Percentiles rank a stretch among this genome's conserved stretches.
Evolutionary conservation across 2,329 filamentous ascomycete genomes (phyloP).

Genomic region (Pseudonectria buxi): DNA sequence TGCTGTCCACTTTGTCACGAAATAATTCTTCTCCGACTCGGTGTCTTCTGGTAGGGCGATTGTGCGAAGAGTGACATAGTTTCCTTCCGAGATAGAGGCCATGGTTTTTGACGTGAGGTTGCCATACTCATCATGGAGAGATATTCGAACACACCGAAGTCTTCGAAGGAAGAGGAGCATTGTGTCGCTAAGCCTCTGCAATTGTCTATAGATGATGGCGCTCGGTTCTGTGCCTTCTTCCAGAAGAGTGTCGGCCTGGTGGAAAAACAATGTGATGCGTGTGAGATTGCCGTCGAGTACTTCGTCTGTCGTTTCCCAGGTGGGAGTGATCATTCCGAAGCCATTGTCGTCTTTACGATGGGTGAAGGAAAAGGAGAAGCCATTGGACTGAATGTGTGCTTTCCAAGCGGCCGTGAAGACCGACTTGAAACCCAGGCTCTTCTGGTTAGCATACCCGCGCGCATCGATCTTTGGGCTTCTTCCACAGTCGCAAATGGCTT

Average conservation of each 20-base stretch:
- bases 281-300: conserved; percentile 17
- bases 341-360: conserved; percentile 35
- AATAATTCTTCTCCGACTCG: conserved; percentile 12
- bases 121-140: conserved; percentile 19
- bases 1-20: conserved; percentile 23
- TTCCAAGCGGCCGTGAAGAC: conserved; percentile 41
- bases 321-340: conserved; percentile 43
- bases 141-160: conserved; percentile 25
- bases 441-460: conserved; percentile 41
- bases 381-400: conserved; percentile 38
- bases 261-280: conserved; percentile 32
- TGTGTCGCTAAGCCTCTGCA: conserved; percentile 30
- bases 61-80: conserved; percentile 6
- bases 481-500: conserved; percentile 39
- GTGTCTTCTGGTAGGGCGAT: background rate
- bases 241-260: conserved; percentile 19
- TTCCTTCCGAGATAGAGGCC: conserved; percentile 7
- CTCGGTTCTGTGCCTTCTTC: conserved; percentile 9
- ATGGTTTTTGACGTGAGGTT: conserved; percentile 2
- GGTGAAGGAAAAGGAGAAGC: conserved; percentile 38
- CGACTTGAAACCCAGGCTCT: conserved; percentile 46
- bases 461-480: conserved; percentile 37
- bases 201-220: conserved; percentile 26
- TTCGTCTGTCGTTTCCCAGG: conserved; percentile 29
- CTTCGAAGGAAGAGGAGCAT: conserved; percentile 38